Base-by-base conservation (phyloP, 2,329 filamentous ascomycete species). In the Colletotrichum camelliae region DNA sequence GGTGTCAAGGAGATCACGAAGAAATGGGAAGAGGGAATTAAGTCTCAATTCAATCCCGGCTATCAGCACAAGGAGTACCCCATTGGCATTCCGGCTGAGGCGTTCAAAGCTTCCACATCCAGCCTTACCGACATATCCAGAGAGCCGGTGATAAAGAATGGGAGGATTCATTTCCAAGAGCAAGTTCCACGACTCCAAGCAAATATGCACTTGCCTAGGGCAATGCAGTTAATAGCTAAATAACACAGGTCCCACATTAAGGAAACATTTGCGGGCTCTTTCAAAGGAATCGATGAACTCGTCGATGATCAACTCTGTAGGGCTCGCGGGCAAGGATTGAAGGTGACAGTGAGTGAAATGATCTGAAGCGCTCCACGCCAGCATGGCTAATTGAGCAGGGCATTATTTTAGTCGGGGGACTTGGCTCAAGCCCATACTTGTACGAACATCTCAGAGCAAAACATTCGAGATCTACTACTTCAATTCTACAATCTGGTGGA, bases 291-390 rank as follows among this genome's bases (percentile, higher is more conserved):
- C 18, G 39, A 43, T 1, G 3, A 2, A 43, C 18, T 43, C 2
- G 18, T 43, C 39, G 9, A 43, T 1, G 6, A 1, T n/a, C 39
- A 43, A 5, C 12, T 43, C 39, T 0, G 2, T 3, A 43, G 1
- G 39, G 39, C 39, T n/a, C 16, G 1, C 18, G 12, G 4, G 9
- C 8, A n/a, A 5, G 9, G 9, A 6, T 43, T 2, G 18, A 3
- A 3, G 18, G 39, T 31, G 29, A 31, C 29, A 31, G 29, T 31
- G 29, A 31, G 29, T 31, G 29, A 31, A 31, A 31, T 2, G 2
- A 33, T 1, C 31, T 33, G 2, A 33, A 33, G 31, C 31, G 1
- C 1, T 12, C 4, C 1, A 1, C 31, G 1, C 31, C 31, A 33
- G 31, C 1, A 12, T 33, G 31, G 31, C 31, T 33, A 33, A 33